Evolutionary conservation across 495 filamentous ascomycete genomes (phyloP).

Genomic region (Aspergillus sclerotioniger): DNA sequence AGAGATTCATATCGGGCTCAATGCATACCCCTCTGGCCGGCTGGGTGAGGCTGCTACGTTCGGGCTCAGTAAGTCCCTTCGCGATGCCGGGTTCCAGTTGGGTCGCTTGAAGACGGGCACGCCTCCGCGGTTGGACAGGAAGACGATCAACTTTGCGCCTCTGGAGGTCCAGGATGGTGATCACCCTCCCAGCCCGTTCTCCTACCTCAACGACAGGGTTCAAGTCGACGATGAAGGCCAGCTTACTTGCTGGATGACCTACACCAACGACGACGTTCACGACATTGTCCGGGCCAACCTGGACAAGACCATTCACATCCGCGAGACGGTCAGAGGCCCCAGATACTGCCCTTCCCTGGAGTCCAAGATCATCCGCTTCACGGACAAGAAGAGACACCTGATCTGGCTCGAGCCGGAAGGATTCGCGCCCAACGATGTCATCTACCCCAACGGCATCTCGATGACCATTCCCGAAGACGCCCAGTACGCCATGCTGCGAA

Average conservation of each 20-base stretch:
- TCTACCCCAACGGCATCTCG: constrained; percentile 96
- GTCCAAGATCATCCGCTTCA: constrained; percentile 89
- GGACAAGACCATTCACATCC: constrained; percentile 90
- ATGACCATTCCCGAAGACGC: constrained; percentile 91
- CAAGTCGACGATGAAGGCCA: constrained; percentile 68
- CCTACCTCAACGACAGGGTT: constrained; percentile 78
- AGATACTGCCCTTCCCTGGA: constrained; percentile 95
- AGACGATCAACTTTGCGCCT: constrained; percentile 73
- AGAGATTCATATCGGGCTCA: constrained; percentile 92
- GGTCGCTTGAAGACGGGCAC: constrained; percentile 95
- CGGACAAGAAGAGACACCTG: constrained; percentile 71
- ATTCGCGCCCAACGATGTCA: constrained; percentile 76
- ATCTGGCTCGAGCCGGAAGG: constrained; percentile 98
- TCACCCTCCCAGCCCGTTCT: constrained; percentile 84
- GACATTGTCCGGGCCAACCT: constrained; percentile 83
- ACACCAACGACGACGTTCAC: constrained; percentile 81
- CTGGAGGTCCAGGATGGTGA: constrained; percentile 78
- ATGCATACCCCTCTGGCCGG: constrained; percentile 79
- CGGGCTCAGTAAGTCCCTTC: constrained; percentile 87
- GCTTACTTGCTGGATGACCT: constrained; percentile 76
- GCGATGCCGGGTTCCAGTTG: constrained; percentile 84
- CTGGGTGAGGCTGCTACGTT: constrained; percentile 95
- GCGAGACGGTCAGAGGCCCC: constrained; percentile 91
- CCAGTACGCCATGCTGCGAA: constrained; percentile 80
- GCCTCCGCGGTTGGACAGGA: constrained; percentile 79